Conservation (phyloP, 2,329 filamentous ascomycete genomes). For the Xylariaceae sp. region DNA sequence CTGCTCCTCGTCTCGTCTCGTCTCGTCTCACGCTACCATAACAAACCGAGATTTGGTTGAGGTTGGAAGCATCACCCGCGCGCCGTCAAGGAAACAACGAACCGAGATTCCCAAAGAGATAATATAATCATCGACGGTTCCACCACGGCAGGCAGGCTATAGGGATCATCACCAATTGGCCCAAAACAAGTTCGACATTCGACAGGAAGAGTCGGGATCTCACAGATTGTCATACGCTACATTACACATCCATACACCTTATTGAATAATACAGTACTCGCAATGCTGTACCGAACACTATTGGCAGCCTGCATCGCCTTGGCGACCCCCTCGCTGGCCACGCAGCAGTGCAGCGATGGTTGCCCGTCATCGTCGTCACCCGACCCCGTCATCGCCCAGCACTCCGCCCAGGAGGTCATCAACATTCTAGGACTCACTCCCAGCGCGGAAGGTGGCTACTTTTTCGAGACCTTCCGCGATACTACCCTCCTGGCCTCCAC, state of each 20-base stretch:
- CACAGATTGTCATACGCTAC: background rate
- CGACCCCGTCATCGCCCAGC: constrained; percentile 14
- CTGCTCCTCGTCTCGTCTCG: background rate
- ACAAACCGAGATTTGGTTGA: background rate
- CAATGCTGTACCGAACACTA: constrained; percentile 2
- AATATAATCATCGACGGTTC: background rate
- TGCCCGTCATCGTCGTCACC: background rate
- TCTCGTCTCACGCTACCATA: background rate
- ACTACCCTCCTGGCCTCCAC: constrained; percentile 13
- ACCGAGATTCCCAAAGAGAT: background rate
- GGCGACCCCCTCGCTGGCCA: constrained; percentile 6
- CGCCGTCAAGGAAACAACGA: background rate
- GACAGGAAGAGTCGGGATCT: background rate
- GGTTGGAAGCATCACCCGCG: background rate
- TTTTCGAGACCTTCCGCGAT: constrained; percentile 43
- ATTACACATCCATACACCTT: too few species aligned
- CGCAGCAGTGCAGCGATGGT: background rate
- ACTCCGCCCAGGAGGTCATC: constrained; percentile 41
- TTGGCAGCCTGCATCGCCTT: constrained; percentile 11
- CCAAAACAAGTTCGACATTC: background rate
- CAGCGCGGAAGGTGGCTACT: constrained; percentile 47
- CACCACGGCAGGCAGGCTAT: background rate
- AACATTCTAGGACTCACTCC: constrained; percentile 38
- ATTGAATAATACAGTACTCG: background rate
- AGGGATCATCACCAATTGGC: background rate